These are phyloP conservation scores for Eragrostis curvula DNA, from an alignment of 176 grass and related monocot genomes.

Conservation along the genomic window DNA sequence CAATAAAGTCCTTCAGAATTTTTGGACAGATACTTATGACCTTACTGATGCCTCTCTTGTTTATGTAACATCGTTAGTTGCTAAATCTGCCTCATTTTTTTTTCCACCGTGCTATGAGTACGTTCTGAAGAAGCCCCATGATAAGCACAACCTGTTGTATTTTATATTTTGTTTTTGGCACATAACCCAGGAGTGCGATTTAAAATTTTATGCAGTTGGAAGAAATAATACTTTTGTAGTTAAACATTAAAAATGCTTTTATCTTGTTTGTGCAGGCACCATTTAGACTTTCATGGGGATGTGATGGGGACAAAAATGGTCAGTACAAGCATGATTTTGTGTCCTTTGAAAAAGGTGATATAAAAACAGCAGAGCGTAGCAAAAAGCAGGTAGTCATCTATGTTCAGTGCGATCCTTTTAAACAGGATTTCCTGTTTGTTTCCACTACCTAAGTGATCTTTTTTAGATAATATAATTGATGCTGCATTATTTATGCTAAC, in stretches of 20 bases:
- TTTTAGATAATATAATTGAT: slow-evolving; percentile 31
- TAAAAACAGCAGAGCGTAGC: slow-evolving; percentile 93
- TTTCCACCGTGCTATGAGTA: too few species aligned
- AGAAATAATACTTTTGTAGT: slow-evolving; percentile 14
- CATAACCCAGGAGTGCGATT: background rate
- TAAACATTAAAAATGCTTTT: background rate
- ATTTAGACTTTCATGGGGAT: slow-evolving; percentile 95
- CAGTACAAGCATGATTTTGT: slow-evolving; percentile 99
- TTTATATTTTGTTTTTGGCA: background rate
- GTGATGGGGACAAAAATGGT: slow-evolving; percentile 86
- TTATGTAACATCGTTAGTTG: slow-evolving; percentile 2
- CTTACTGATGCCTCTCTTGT: background rate
- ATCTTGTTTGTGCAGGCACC: slow-evolving; percentile 57
- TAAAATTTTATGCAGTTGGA: slow-evolving; percentile 9
- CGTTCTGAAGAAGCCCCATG: background rate
- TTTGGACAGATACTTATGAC: background rate
- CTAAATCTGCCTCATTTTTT: slow-evolving; percentile 19
- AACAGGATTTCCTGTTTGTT: slow-evolving; percentile 31
- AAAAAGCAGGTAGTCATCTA: slow-evolving; percentile 77
- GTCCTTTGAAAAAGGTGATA: slow-evolving; percentile 97
- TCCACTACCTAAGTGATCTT: slow-evolving; percentile 9
- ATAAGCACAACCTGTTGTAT: background rate
- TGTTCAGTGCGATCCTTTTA: slow-evolving; percentile 15
- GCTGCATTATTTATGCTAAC: slow-evolving; percentile 33
- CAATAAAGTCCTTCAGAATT: slow-evolving; percentile 8